phyloP scores from a whole-genome alignment of 495 filamentous ascomycete genomes.

The Zalerion maritima region DNA sequence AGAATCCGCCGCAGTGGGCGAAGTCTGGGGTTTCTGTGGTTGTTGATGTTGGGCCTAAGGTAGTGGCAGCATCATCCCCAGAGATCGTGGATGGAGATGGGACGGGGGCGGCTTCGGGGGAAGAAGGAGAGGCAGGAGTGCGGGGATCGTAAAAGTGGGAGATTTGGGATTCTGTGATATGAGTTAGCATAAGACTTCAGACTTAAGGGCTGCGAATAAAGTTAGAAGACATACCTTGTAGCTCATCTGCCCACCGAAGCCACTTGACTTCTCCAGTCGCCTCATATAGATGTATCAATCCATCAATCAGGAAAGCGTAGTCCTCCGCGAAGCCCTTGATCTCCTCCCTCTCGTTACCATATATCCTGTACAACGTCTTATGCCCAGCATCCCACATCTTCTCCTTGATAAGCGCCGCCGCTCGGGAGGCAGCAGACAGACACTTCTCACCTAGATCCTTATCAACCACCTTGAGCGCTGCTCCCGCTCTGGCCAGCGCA shows the following conservation, averaged over 20 bases:
- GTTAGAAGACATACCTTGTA: conserved; percentile 47
- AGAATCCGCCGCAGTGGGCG: conserved; percentile 55
- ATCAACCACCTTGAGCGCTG: conserved; percentile 49
- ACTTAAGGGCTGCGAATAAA: not conserved
- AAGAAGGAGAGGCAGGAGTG: too few species aligned
- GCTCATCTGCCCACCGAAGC: conserved; percentile 65
- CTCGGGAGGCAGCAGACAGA: conserved; percentile 29
- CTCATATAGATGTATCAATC: conserved; percentile 77
- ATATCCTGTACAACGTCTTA: conserved; percentile 59
- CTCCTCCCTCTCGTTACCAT: too few species aligned
- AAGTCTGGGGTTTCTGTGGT: conserved; percentile 23
- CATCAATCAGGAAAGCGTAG: conserved; percentile 80
- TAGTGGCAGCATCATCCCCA: conserved; percentile 19
- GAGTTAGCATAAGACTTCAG: conserved; percentile 10
- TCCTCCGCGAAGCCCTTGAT: conserved; percentile 82
- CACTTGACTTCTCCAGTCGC: conserved; percentile 68
- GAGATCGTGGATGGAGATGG: conserved; percentile 10
- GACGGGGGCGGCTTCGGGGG: too few species aligned
- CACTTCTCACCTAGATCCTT: too few species aligned
- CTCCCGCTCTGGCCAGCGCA: conserved; percentile 58
- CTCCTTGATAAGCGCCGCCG: conserved; percentile 52
- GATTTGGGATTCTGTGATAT: conserved; percentile 46
- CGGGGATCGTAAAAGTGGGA: conserved; percentile 49
- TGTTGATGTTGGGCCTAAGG: conserved; percentile 6
- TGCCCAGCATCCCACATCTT: conserved; percentile 70